Evolutionary conservation across 352 stramenopile species (phyloP).

Genomic region (Phytopythium boreale): DNA sequence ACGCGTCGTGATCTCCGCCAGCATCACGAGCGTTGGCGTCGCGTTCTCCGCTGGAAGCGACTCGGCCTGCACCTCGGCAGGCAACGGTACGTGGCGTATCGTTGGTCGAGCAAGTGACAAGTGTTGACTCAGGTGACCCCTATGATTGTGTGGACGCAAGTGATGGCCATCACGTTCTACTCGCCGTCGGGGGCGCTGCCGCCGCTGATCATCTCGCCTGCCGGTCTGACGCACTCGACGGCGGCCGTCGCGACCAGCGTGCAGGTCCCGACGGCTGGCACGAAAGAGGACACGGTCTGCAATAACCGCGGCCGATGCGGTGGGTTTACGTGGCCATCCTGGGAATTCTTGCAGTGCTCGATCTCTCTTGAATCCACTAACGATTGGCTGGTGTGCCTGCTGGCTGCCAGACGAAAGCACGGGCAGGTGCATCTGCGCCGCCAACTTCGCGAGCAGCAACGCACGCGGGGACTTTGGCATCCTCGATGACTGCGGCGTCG

Average conservation of each 20-base stretch:
- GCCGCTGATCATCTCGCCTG: conserved; percentile 29
- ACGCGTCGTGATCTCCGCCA: conserved; percentile 10
- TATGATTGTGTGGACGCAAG: too few species aligned
- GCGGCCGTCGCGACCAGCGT: conserved; percentile 27
- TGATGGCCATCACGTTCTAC: conserved; percentile 51
- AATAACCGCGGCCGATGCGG: conserved; percentile 73
- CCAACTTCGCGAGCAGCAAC: conserved; percentile 59
- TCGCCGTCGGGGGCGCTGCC: conserved; percentile 64
- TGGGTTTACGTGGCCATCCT: conserved; percentile 14
- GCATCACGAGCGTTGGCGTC: conserved; percentile 50
- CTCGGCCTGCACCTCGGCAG: conserved; percentile 35
- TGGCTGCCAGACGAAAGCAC: conserved; percentile 45
- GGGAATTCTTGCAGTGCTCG: neutral
- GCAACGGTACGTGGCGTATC: conserved; percentile 29
- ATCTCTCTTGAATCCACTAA: neutral
- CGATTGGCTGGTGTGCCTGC: neutral
- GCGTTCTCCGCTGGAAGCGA: conserved; percentile 26
- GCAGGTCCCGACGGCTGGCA: conserved; percentile 29
- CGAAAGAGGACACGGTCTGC: conserved; percentile 71
- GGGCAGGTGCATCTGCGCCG: conserved; percentile 58
- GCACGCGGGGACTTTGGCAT: conserved; percentile 37
- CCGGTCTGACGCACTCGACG: conserved; percentile 33
- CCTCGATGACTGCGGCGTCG: conserved; percentile 58
- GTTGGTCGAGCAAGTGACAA: neutral
- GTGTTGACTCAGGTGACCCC: neutral